Evolutionary conservation across 108 stramenopile genomes (phyloP).

Genomic region (Schizochytrium sp.): DNA sequence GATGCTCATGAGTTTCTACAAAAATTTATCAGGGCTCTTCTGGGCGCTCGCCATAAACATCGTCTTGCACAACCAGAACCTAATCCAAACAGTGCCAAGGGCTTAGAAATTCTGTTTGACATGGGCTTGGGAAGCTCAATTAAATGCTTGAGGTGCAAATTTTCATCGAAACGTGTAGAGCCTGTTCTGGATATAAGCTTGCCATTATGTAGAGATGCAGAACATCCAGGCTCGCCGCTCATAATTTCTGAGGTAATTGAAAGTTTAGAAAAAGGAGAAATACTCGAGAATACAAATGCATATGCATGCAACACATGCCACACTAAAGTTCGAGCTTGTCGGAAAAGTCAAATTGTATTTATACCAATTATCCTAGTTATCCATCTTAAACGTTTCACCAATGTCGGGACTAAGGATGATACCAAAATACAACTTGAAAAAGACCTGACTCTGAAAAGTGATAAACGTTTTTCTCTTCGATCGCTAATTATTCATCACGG

Average conservation of each 20-base stretch:
- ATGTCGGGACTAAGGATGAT: background rate
- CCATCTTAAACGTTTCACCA: background rate
- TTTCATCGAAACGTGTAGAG: background rate
- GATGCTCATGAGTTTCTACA: slow-evolving; percentile 24
- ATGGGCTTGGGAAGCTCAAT: background rate
- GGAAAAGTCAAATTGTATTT: background rate
- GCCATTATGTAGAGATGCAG: background rate
- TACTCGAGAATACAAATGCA: background rate
- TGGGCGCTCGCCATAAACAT: background rate
- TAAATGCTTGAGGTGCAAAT: background rate
- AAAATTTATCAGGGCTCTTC: background rate
- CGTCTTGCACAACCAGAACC: background rate
- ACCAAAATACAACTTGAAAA: background rate
- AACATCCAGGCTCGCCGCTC: too few relatives aligned
- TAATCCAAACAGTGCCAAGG: background rate
- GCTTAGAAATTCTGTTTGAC: background rate
- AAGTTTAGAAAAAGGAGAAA: background rate
- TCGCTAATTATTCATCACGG: background rate
- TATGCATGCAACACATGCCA: background rate
- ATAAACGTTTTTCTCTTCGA: background rate
- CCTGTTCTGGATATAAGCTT: background rate
- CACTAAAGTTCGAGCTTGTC: background rate
- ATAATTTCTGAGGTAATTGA: too few relatives aligned
- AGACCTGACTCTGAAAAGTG: background rate
- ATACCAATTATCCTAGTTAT: background rate